A percentile compares a stretch with the other conserved stretches of the same genome.
phyloP scores from a whole-genome alignment of 2,329 filamentous ascomycete species.

The Reticulascus tulasneorum region DNA sequence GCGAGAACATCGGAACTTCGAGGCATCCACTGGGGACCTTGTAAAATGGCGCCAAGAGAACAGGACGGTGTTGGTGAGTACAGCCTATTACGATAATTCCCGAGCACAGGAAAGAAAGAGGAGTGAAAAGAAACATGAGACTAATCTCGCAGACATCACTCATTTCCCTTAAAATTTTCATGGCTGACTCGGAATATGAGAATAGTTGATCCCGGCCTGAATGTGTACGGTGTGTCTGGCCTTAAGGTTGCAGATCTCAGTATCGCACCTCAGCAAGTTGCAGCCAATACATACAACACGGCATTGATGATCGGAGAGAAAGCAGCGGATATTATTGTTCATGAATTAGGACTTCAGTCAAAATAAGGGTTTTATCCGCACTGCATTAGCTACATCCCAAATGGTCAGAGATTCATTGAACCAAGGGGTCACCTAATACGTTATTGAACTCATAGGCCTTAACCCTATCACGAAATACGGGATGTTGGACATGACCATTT shows the following conservation, averaged over 20 bases:
- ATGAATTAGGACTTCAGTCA: constrained; percentile 29
- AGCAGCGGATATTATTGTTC: constrained; percentile 35
- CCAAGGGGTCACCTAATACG: too few species aligned
- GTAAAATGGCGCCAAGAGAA: constrained; percentile 38
- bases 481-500: too few species aligned
- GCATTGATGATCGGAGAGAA: constrained; percentile 46
- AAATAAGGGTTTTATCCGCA: too few species aligned
- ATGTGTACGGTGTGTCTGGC: constrained; percentile 36
- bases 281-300: constrained; percentile 44
- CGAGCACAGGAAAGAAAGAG: too few species aligned
- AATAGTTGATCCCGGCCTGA: constrained; percentile 34
- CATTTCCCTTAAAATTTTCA: too few species aligned
- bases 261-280: constrained; percentile 34
- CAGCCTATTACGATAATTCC: too few species aligned
- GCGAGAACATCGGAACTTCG: constrained; percentile 35
- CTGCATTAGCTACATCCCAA: too few species aligned
- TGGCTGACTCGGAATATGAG: background rate
- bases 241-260: constrained; percentile 38
- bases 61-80: constrained; percentile 30
- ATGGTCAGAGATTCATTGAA: too few species aligned
- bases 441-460: too few species aligned
- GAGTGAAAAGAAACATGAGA: too few species aligned
- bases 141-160: too few species aligned
- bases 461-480: too few species aligned
- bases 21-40: constrained; percentile 43